phyloP scores from a whole-genome alignment of 83 land plant genomes.

The Larix sibirica region DNA sequence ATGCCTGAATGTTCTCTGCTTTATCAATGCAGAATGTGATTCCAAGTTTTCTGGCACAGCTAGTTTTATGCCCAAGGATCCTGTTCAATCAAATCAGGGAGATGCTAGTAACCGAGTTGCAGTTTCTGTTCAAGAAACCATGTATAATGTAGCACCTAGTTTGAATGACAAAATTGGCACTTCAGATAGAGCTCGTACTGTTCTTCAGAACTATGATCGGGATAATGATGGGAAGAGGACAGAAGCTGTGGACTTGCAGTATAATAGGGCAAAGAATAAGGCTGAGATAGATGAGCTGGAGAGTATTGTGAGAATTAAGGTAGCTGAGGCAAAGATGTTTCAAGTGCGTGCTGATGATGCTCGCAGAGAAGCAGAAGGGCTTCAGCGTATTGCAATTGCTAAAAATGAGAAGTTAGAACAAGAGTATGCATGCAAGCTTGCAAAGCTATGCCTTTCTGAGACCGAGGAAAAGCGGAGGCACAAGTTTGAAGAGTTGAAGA shows the following conservation, averaged over 20 bases:
- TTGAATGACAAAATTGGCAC: constrained; percentile 32
- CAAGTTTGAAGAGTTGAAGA: constrained; percentile 75
- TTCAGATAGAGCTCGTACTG: constrained; percentile 22
- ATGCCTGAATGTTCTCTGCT: not conserved
- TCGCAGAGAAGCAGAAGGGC: constrained; percentile 88
- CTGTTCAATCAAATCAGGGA: constrained; percentile 12
- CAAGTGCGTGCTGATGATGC: constrained; percentile 87
- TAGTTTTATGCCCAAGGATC: constrained; percentile 19
- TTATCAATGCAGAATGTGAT: constrained; percentile 37
- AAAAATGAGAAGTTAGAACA: constrained; percentile 82
- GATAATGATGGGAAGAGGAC: constrained; percentile 39
- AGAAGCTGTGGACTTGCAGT: constrained; percentile 48
- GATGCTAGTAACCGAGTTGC: constrained; percentile 27
- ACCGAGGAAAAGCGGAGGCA: constrained; percentile 72
- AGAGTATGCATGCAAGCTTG: constrained; percentile 62
- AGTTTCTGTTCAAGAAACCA: constrained; percentile 29
- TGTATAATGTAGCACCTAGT: constrained; percentile 22
- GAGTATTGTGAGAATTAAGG: constrained; percentile 79
- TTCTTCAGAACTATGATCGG: constrained; percentile 30
- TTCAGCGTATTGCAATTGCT: constrained; percentile 72
- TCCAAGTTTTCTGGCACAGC: constrained; percentile 22
- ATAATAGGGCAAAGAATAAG: constrained; percentile 44
- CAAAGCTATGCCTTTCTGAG: constrained; percentile 67
- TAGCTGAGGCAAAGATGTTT: constrained; percentile 93
- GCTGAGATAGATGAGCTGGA: constrained; percentile 87